phyloP scores from a whole-genome alignment of 345 rosid genomes.

The Carallia pectinifolia region DNA sequence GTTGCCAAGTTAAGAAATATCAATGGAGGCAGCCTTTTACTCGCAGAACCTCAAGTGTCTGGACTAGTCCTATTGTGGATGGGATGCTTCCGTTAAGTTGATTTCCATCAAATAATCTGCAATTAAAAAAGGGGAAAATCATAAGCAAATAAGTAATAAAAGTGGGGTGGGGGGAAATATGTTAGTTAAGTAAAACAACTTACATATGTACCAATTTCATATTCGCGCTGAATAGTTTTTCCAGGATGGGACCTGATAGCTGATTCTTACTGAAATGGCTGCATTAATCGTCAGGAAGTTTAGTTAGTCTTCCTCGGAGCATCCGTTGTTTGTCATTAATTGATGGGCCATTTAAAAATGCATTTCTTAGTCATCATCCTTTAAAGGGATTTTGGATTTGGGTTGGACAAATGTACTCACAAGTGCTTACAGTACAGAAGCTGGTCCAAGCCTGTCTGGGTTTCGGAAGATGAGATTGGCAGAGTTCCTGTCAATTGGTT shows the following conservation, averaged over 20 bases:
- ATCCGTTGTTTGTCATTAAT: neutral
- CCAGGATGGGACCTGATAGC: conserved; percentile 77
- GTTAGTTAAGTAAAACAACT: conserved; percentile 24
- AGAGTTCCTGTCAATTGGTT: conserved; percentile 75
- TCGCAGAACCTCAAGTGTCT: conserved; percentile 96
- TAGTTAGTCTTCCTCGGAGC: neutral
- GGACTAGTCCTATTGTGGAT: conserved; percentile 56
- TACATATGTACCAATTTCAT: conserved; percentile 90
- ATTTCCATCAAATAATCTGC: conserved; percentile 79
- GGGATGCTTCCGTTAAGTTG: conserved; percentile 71
- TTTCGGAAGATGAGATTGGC: conserved; percentile 55
- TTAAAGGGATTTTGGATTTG: neutral
- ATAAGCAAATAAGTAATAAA: neutral
- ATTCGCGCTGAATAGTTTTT: conserved; percentile 56
- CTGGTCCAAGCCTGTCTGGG: conserved; percentile 67
- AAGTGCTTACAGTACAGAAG: conserved; percentile 81
- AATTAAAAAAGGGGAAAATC: conserved; percentile 6
- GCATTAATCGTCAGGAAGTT: conserved; percentile 25
- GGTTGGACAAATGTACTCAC: conserved; percentile 41
- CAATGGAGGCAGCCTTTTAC: conserved; percentile 30
- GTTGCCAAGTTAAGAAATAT: neutral
- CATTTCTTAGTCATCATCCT: neutral
- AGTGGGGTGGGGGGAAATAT: neutral
- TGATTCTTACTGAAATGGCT: conserved; percentile 95
- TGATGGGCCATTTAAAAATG: neutral